phyloP scores from a whole-genome alignment of 371 early-diverging fungal genomes.

The Mortierella sp. region DNA sequence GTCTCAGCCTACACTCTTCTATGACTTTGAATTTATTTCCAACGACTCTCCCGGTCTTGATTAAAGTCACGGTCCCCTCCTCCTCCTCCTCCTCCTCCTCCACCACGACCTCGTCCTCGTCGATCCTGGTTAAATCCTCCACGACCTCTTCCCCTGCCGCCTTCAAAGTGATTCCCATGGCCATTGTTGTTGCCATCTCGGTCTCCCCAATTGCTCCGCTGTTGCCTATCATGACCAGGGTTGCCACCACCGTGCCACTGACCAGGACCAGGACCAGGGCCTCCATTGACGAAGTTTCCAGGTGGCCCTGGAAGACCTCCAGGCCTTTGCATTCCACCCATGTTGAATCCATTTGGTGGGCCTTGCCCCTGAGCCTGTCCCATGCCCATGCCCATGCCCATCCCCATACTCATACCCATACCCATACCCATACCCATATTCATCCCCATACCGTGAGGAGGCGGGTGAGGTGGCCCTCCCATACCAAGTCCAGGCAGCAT shows the following conservation, averaged over 20 bases:
- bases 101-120: constrained; percentile 37
- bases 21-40: constrained; percentile 1
- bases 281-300: constrained; percentile 18
- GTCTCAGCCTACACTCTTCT: neutral
- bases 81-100: constrained; percentile 25
- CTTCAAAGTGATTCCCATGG: constrained; percentile 31
- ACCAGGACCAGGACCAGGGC: constrained; percentile 20
- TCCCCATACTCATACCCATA: constrained; percentile 8
- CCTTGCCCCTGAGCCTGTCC: constrained; percentile 16
- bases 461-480: constrained; percentile 24
- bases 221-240: constrained; percentile 1
- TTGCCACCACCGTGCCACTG: constrained; percentile 33
- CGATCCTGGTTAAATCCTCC: constrained; percentile 45
- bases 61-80: constrained; percentile 10
- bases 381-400: constrained; percentile 18
- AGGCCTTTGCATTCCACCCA: constrained; percentile 33
- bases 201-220: neutral
- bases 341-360: constrained; percentile 9
- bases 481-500: constrained; percentile 33
- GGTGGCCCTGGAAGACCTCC: constrained; percentile 21
- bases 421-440: neutral
- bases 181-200: constrained; percentile 16
- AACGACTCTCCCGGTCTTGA: constrained; percentile 12
- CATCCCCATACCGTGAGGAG: constrained; percentile 20
- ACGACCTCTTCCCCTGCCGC: constrained; percentile 45